phyloP scores from a whole-genome alignment of 2,329 filamentous ascomycete species.

The Aspergillus uvarum region DNA sequence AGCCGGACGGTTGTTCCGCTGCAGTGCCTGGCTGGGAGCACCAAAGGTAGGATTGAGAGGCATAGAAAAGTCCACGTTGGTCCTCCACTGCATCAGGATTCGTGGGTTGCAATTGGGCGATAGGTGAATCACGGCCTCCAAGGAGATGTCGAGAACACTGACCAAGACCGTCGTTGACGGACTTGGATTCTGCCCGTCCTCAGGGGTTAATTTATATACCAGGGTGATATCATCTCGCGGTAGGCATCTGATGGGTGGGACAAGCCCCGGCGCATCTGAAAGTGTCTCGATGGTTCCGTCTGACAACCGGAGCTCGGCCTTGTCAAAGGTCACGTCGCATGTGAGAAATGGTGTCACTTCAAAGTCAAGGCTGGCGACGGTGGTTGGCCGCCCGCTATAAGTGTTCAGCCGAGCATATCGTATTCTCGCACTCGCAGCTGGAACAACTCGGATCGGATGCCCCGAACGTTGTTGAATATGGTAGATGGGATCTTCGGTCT shows the following conservation, averaged over 20 bases:
- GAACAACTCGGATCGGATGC: constrained; percentile 55
- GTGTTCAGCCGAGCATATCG: constrained; percentile 53
- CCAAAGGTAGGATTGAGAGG: constrained; percentile 50
- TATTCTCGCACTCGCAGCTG: constrained; percentile 57
- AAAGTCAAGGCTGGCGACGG: constrained; percentile 56
- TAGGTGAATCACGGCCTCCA: constrained; percentile 45
- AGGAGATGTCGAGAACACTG: constrained; percentile 48
- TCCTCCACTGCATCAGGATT: constrained; percentile 51
- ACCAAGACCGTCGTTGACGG: constrained; percentile 40
- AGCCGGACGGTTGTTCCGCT: constrained; percentile 46
- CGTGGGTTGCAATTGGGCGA: constrained; percentile 44
- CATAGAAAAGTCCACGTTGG: constrained; percentile 50
- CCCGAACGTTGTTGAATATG: constrained; percentile 56
- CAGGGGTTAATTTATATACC: constrained; percentile 53
- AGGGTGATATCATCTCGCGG: constrained; percentile 59
- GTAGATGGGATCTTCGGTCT: constrained; percentile 50
- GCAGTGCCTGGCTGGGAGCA: constrained; percentile 46
- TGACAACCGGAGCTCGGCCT: constrained; percentile 48
- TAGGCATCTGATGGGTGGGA: constrained; percentile 44
- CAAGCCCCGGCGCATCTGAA: constrained; percentile 36
- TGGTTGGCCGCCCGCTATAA: constrained; percentile 45
- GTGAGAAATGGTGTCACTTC: constrained; percentile 55
- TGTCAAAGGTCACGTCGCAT: constrained; percentile 51
- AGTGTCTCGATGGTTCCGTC: constrained; percentile 50
- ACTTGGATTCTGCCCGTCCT: constrained; percentile 37